Evolutionary conservation across 768 basidiomycete genomes (phyloP).

Genomic region (Roridomyces roridus): DNA sequence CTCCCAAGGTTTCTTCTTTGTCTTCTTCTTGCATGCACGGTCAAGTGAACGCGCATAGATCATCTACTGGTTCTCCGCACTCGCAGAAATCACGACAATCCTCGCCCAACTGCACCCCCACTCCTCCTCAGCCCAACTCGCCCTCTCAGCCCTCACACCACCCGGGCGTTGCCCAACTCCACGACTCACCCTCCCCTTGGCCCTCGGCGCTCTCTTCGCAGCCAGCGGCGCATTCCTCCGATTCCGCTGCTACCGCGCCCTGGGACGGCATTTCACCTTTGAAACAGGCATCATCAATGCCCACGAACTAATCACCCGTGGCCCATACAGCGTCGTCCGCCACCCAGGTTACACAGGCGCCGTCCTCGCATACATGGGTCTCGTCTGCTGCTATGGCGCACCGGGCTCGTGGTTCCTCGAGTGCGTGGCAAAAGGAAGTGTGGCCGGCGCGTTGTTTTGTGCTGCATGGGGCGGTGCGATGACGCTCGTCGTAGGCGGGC

Average conservation of each 20-base stretch:
- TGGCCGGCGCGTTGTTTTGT: neutral
- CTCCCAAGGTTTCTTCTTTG: neutral
- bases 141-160: neutral
- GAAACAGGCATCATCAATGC: slow-evolving; percentile 29
- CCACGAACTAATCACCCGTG: slow-evolving; percentile 33
- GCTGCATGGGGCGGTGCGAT: neutral
- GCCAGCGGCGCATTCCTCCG: slow-evolving; percentile 7
- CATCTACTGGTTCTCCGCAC: neutral
- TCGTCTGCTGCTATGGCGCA: slow-evolving; percentile 4
- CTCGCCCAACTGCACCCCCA: neutral
- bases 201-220: neutral
- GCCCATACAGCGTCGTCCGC: slow-evolving; percentile 31
- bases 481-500: slow-evolving; percentile 5
- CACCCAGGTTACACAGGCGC: slow-evolving; percentile 35
- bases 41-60: neutral
- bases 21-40: neutral
- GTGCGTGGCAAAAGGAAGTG: slow-evolving; percentile 10
- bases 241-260: slow-evolving; percentile 9
- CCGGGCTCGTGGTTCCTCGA: slow-evolving; percentile 20
- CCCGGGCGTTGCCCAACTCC: neutral
- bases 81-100: neutral
- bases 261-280: slow-evolving; percentile 37
- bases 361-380: slow-evolving; percentile 2
- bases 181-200: neutral
- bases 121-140: neutral